phyloP scores from a whole-genome alignment of 306 rosid genomes.

The Gynostemma pentaphyllum region DNA sequence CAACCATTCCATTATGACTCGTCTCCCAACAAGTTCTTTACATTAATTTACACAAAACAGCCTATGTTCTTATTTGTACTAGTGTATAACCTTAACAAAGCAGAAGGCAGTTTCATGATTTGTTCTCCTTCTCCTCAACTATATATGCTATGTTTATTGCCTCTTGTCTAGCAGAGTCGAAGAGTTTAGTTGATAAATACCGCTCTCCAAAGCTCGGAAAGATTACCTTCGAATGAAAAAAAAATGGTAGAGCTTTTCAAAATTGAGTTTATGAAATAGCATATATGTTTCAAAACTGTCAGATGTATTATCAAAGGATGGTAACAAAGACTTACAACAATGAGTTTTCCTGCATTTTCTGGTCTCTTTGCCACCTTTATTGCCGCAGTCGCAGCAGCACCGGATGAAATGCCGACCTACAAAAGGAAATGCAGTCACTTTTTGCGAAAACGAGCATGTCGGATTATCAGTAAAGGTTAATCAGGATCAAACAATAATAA shows the following conservation, averaged over 20 bases:
- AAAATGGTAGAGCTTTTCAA: background rate
- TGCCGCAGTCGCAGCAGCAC: conserved; percentile 75
- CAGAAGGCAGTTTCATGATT: too few species aligned
- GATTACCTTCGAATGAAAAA: conserved; percentile 25
- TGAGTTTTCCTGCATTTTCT: conserved; percentile 70
- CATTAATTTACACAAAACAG: too few species aligned
- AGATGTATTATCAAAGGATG: conserved; percentile 14
- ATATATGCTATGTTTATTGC: conserved; percentile 40
- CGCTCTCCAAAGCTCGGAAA: conserved; percentile 73
- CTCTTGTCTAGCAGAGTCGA: conserved; percentile 43
- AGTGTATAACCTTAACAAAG: too few species aligned
- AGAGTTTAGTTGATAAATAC: conserved; percentile 41
- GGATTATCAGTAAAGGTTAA: background rate
- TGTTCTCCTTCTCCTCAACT: too few species aligned
- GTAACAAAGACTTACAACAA: conserved; percentile 32
- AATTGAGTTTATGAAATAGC: too few species aligned
- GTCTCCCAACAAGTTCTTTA: too few species aligned
- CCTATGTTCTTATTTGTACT: too few species aligned
- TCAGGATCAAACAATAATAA: background rate
- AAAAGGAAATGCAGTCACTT: conserved; percentile 1
- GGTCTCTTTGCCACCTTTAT: conserved; percentile 52
- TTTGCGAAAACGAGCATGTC: background rate
- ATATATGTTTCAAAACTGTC: too few species aligned
- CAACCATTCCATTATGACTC: too few species aligned
- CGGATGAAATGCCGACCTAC: conserved; percentile 79